Conservation (phyloP, 768 basidiomycete genomes). For the Mycena floridula region DNA sequence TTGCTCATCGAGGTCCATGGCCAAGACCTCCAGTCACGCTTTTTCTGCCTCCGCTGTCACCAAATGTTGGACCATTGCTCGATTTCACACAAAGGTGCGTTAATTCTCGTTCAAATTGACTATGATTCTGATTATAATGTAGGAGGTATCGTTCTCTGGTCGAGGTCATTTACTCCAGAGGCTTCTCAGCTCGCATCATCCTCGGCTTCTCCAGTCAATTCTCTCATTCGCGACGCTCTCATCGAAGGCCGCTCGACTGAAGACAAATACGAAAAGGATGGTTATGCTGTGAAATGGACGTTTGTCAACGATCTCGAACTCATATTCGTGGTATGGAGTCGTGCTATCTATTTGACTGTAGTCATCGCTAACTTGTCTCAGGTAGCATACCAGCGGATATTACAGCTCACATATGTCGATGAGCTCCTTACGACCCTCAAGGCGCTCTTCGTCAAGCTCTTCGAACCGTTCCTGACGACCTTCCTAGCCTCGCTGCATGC, state of each 20-base stretch:
- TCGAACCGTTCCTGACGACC: slow-evolving; percentile 74
- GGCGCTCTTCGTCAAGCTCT: slow-evolving; percentile 79
- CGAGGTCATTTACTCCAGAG: slow-evolving; percentile 88
- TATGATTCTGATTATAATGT: slow-evolving; percentile 7
- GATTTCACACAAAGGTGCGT: slow-evolving; percentile 84
- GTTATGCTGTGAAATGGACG: slow-evolving; percentile 91
- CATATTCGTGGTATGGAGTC: slow-evolving; percentile 80
- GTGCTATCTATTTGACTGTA: not conserved
- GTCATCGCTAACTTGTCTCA: slow-evolving; percentile 31
- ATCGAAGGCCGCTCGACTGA: slow-evolving; percentile 85
- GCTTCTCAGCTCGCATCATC: slow-evolving; percentile 65
- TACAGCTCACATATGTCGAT: slow-evolving; percentile 91
- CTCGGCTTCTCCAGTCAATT: slow-evolving; percentile 78
- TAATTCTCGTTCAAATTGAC: not conserved
- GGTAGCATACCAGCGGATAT: slow-evolving; percentile 95
- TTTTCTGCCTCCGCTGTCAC: too few species aligned
- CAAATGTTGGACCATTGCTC: slow-evolving; percentile 98
- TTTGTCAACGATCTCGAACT: slow-evolving; percentile 93
- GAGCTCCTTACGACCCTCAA: slow-evolving; percentile 80
- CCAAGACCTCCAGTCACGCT: too few species aligned
- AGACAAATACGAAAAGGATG: slow-evolving; percentile 88
- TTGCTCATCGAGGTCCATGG: not conserved
- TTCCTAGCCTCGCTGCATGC: slow-evolving; percentile 83
- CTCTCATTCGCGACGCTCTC: slow-evolving; percentile 83
- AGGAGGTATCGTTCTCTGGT: slow-evolving; percentile 95